Evolutionary conservation across 805 yeast species (phyloP).

Genomic region (Saccharomycopsis malanga): DNA sequence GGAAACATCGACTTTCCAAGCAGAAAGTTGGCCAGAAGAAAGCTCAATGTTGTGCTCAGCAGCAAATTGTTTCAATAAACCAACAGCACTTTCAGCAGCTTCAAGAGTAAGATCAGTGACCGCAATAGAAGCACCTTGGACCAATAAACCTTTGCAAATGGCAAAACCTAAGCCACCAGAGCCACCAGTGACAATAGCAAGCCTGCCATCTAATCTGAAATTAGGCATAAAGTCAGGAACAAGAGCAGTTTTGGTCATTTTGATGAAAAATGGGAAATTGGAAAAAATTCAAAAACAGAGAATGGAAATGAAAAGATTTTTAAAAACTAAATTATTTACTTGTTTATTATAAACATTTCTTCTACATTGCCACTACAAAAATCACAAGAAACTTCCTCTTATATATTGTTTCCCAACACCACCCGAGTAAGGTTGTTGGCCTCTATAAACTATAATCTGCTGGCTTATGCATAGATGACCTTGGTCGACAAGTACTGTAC

Average conservation of each 20-base stretch:
- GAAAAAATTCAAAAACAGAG: background rate
- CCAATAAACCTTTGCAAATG: conserved; percentile 56
- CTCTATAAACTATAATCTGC: no score
- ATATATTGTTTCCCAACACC: no score
- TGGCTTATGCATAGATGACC: no score
- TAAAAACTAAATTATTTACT: no score
- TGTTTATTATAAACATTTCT: no score
- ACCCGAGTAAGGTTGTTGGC: no score
- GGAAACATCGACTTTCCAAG: background rate
- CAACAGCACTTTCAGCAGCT: conserved; percentile 44
- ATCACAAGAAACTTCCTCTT: no score
- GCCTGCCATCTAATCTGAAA: conserved; percentile 62
- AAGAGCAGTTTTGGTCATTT: conserved; percentile 1
- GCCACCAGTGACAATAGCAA: conserved; percentile 74
- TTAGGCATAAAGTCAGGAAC: conserved; percentile 46
- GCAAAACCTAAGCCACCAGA: conserved; percentile 72
- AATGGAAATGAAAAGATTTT: no score
- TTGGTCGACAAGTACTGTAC: no score
- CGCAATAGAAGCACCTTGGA: conserved; percentile 74
- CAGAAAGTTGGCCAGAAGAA: conserved; percentile 17
- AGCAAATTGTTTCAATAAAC: conserved; percentile 44
- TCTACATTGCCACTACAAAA: no score
- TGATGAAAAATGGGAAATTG: background rate
- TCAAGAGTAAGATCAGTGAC: conserved; percentile 60
- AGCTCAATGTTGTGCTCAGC: conserved; percentile 30